A percentile compares a stretch with the other conserved stretches of the same genome.
Evolutionary conservation across 495 filamentous ascomycete species (phyloP).

Genomic region (Entonaema liquescens): DNA sequence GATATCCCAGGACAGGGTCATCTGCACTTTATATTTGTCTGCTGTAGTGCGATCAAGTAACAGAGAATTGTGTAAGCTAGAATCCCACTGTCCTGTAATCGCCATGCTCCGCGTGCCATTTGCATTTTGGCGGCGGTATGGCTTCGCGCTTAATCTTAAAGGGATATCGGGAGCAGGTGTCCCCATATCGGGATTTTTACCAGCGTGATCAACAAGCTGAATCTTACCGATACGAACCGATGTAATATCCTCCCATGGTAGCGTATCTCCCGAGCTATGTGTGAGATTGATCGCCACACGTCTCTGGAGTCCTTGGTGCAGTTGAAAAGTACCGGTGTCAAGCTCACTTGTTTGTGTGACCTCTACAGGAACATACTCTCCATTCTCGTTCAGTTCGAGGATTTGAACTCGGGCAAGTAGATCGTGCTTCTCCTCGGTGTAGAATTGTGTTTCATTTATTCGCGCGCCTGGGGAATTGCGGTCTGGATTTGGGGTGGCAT

Average conservation of each 20-base stretch:
- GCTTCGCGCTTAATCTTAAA: slow-evolving; percentile 77
- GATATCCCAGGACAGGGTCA: slow-evolving; percentile 85
- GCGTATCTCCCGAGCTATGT: slow-evolving; percentile 84
- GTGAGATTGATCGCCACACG: slow-evolving; percentile 85
- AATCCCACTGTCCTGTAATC: slow-evolving; percentile 93
- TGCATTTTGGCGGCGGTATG: slow-evolving; percentile 78
- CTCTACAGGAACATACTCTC: slow-evolving; percentile 91
- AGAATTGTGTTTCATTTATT: slow-evolving; percentile 90
- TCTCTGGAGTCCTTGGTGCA: slow-evolving; percentile 94
- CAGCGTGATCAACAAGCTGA: slow-evolving; percentile 81
- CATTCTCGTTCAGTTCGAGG: slow-evolving; percentile 87
- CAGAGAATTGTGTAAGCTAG: slow-evolving; percentile 87
- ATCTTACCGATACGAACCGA: slow-evolving; percentile 80
- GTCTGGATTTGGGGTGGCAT: slow-evolving; percentile 62
- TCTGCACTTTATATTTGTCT: slow-evolving; percentile 90
- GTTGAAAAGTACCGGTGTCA: slow-evolving; percentile 87
- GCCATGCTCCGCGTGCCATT: slow-evolving; percentile 93
- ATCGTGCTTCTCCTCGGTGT: slow-evolving; percentile 91
- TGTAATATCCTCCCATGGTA: slow-evolving; percentile 85
- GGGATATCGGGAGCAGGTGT: slow-evolving; percentile 75
- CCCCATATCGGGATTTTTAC: slow-evolving; percentile 82
- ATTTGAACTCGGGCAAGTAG: slow-evolving; percentile 88
- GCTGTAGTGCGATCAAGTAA: slow-evolving; percentile 88
- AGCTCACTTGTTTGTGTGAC: slow-evolving; percentile 83
- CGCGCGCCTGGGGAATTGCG: slow-evolving; percentile 73